Conservation (phyloP, 2,329 filamentous ascomycete genomes). For the Fusarium verrucosum region DNA sequence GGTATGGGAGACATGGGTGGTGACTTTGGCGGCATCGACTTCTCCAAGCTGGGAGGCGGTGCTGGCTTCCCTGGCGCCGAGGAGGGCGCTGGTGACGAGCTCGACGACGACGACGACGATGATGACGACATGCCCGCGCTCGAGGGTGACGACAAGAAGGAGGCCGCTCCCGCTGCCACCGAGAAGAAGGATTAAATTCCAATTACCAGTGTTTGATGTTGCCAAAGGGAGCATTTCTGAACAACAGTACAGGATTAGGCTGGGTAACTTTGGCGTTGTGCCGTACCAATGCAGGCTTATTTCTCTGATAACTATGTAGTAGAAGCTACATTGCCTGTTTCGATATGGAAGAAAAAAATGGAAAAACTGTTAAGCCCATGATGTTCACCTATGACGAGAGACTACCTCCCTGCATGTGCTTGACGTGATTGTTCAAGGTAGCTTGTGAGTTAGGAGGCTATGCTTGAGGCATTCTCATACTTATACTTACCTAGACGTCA, state of each 20-base stretch:
- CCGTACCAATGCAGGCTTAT: slow-evolving; percentile 32
- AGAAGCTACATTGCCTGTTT: slow-evolving; percentile 34
- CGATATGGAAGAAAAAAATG: slow-evolving; percentile 38
- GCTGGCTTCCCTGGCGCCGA: slow-evolving; percentile 63
- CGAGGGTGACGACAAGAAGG: slow-evolving; percentile 67
- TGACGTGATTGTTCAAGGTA: neutral
- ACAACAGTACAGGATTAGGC: slow-evolving; percentile 35
- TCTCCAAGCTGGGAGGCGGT: slow-evolving; percentile 83
- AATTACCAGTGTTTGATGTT: slow-evolving; percentile 31
- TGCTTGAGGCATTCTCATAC: neutral
- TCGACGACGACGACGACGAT: slow-evolving; percentile 67
- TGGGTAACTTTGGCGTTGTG: slow-evolving; percentile 41
- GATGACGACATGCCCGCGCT: slow-evolving; percentile 89
- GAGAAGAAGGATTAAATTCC: slow-evolving; percentile 52
- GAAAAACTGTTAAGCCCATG: slow-evolving; percentile 34
- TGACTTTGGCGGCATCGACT: slow-evolving; percentile 89
- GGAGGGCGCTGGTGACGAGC: slow-evolving; percentile 57
- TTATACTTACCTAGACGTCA: neutral
- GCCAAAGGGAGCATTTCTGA: slow-evolving; percentile 34
- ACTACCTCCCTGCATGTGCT: neutral
- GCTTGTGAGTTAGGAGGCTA: neutral
- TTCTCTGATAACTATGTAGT: slow-evolving; percentile 35
- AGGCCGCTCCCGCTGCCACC: slow-evolving; percentile 50
- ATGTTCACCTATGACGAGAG: neutral
- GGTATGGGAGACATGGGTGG: slow-evolving; percentile 59